phyloP scores from a whole-genome alignment of 768 basidiomycete species.

The Podaxis mareebaensis region DNA sequence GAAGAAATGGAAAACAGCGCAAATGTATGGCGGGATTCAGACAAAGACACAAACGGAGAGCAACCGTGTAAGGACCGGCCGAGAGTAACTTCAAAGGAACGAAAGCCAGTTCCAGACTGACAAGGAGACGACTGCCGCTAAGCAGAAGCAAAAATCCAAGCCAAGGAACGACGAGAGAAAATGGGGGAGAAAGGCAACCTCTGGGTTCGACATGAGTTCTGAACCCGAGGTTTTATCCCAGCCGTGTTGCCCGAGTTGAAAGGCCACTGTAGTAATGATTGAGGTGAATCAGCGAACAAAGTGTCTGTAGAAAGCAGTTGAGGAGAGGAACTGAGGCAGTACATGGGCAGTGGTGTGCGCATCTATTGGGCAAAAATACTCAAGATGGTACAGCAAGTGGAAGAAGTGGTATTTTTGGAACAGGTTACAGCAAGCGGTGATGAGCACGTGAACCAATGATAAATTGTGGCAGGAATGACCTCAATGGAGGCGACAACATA shows the following conservation, averaged over 20 bases:
- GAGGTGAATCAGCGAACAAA: not conserved
- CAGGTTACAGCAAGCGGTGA: not conserved
- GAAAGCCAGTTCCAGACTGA: too few relatives aligned
- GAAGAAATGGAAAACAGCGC: too few relatives aligned
- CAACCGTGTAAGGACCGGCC: too few relatives aligned
- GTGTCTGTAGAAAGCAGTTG: not conserved
- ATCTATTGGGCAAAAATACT: not conserved
- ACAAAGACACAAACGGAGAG: too few relatives aligned
- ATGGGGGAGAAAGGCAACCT: not conserved
- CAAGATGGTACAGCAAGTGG: not conserved
- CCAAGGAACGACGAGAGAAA: not conserved
- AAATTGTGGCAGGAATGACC: not conserved
- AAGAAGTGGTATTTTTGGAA: not conserved
- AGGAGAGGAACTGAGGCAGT: slow-evolving; percentile 4
- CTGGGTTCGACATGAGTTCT: not conserved
- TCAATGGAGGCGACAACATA: not conserved
- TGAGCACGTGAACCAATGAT: not conserved
- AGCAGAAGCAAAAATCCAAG: too few relatives aligned
- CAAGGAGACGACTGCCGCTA: too few relatives aligned
- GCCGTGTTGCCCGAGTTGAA: not conserved
- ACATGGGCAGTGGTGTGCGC: not conserved
- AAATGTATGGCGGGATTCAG: too few relatives aligned
- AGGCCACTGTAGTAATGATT: not conserved
- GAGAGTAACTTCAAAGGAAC: too few relatives aligned
- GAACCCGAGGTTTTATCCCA: not conserved